Conservation (phyloP, 306 rosid species). For the Sicyos baderoa region DNA sequence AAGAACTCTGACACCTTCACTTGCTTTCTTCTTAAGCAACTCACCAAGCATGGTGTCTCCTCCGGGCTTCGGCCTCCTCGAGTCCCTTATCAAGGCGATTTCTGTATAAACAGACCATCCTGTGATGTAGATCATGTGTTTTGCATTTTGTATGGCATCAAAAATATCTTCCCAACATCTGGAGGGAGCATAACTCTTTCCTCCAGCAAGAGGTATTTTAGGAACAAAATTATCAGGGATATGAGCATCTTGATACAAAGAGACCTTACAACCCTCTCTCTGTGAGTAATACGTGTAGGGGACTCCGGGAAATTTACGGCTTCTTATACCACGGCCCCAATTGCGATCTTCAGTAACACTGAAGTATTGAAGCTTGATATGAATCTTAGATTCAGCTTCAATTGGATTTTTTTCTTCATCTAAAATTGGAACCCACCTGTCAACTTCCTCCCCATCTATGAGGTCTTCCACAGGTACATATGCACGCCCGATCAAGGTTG, state of each 20-base stretch:
- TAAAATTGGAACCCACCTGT: conserved; percentile 54
- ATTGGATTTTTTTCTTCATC: conserved; percentile 45
- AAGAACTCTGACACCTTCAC: conserved; percentile 59
- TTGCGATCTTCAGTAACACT: conserved; percentile 45
- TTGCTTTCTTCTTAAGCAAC: conserved; percentile 55
- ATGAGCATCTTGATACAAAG: conserved; percentile 72
- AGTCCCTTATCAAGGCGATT: conserved; percentile 56
- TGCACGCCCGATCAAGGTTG: conserved; percentile 67
- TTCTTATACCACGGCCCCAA: conserved; percentile 50
- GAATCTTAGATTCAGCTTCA: conserved; percentile 46
- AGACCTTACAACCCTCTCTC: conserved; percentile 53
- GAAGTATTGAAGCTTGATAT: conserved; percentile 55
- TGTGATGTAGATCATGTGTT: conserved; percentile 54
- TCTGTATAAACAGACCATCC: conserved; percentile 83
- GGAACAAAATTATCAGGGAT: conserved; percentile 60
- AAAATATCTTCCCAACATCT: conserved; percentile 75
- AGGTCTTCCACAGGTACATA: conserved; percentile 53
- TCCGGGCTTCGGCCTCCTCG: conserved; percentile 61
- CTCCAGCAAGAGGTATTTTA: conserved; percentile 54
- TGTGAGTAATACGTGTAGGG: conserved; percentile 60
- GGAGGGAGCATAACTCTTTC: conserved; percentile 40
- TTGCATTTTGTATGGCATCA: conserved; percentile 59
- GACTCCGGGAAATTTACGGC: conserved; percentile 64
- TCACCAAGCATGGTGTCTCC: conserved; percentile 53
- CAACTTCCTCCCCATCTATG: conserved; percentile 49